Evolutionary conservation across 306 rosid species (phyloP).

Genomic region (Phaseolus lunatus): DNA sequence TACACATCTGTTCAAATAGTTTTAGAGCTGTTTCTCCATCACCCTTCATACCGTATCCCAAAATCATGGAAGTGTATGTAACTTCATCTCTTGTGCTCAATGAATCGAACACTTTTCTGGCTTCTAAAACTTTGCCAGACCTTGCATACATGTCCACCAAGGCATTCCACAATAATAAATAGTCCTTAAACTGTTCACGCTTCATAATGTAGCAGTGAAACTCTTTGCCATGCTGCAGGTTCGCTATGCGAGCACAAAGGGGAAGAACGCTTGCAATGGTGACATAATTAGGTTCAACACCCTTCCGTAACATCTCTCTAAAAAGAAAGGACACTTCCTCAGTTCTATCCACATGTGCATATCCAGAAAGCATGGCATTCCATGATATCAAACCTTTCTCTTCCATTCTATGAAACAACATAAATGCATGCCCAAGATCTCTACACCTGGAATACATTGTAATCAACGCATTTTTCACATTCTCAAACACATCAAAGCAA

Average conservation of each 20-base stretch:
- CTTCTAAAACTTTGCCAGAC: constrained; percentile 80
- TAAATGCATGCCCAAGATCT: constrained; percentile 70
- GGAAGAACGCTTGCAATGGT: constrained; percentile 91
- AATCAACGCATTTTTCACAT: constrained; percentile 71
- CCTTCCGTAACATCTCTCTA: constrained; percentile 66
- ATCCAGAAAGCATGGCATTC: constrained; percentile 91
- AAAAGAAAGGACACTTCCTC: constrained; percentile 81
- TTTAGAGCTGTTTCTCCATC: constrained; percentile 72
- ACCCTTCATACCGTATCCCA: constrained; percentile 84
- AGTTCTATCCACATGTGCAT: constrained; percentile 62
- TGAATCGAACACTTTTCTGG: constrained; percentile 73
- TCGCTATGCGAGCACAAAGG: constrained; percentile 85
- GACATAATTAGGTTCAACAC: constrained; percentile 73
- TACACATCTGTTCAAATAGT: constrained; percentile 81
- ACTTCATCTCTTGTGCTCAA: constrained; percentile 77
- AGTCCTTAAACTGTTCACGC: constrained; percentile 54
- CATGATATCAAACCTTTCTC: constrained; percentile 70
- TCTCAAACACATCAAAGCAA: constrained; percentile 55
- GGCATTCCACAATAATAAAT: constrained; percentile 76
- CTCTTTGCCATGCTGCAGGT: constrained; percentile 90
- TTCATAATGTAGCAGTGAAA: constrained; percentile 84
- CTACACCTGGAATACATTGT: constrained; percentile 92
- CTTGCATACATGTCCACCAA: constrained; percentile 90
- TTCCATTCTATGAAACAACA: constrained; percentile 57
- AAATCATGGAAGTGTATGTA: constrained; percentile 84